Base-by-base conservation (phyloP, 768 basidiomycete species). In the Hortiboletus flavorubellus region DNA sequence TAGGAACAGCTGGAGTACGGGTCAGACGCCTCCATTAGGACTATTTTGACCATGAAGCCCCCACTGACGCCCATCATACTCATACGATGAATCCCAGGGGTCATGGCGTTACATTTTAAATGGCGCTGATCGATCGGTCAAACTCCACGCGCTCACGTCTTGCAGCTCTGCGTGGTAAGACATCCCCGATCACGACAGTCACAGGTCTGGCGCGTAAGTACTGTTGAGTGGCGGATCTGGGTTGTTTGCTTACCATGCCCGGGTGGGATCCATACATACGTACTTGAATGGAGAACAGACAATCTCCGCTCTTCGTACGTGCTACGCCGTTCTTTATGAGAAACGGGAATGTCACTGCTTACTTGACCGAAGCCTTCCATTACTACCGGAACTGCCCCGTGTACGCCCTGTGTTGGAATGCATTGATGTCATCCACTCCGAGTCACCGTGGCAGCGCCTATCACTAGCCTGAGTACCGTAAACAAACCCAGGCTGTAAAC, bases 341-440 rank as follows among this genome's bases (percentile, higher is more conserved):
- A 49, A 61, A 31, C 31, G 44, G 39, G 38, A 29, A 35, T 10
- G 38, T 30, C 31, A 40, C 5, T 37, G 38, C 26, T 35, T 38
- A 5, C 23, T 49, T 45, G 59, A 30, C 40, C 40, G 15, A 30
- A 30, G 33, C 11, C 46, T 57, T 66, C 58, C 58, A 60, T 64
- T 65, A 26, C 39, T 34, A 26, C 23, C 14, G 4, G 26, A 30
- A 37, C 39, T 26, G 55, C 41, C 53, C 58, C 61, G 5, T 54
- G 57, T 50, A 39, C 26, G n/a, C 21, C 38, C 40, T 41, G 34
- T 14, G 48, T 2, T n/a, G 5, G 15, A 15, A 34, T 8, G 35
- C 6, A 45, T 26, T 49, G 31, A 29, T 16, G 31, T 7, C 41
- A 50, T 16, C 26, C 2, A 48, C 29, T 15, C 9, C 12, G 31